Conservation (phyloP, 2,329 filamentous ascomycete genomes). For the Monosporascus sp. region DNA sequence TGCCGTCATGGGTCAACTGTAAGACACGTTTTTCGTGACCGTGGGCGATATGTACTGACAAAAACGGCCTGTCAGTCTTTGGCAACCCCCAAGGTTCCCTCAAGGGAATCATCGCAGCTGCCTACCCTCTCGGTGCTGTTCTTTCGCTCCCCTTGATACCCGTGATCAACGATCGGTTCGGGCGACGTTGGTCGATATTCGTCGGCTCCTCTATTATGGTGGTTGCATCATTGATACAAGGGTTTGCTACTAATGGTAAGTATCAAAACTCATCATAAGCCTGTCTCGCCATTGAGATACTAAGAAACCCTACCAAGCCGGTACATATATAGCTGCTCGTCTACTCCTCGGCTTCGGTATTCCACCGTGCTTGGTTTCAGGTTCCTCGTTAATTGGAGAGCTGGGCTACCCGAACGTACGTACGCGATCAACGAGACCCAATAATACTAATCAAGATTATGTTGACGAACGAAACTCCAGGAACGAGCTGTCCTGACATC, state of each 20-base stretch:
- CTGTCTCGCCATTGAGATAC: background rate
- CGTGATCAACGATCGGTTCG: constrained; percentile 48
- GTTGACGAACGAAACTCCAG: too few species aligned
- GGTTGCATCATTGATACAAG: constrained; percentile 50
- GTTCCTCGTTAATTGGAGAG: constrained; percentile 55
- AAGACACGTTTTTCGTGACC: constrained; percentile 9
- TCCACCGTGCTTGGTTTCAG: constrained; percentile 54
- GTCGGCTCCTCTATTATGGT: constrained; percentile 50
- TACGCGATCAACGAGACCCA: too few species aligned
- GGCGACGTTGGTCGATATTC: constrained; percentile 52
- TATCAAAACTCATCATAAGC: background rate
- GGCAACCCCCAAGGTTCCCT: constrained; percentile 37
- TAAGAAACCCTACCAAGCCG: constrained; percentile 14
- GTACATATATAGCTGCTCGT: constrained; percentile 56
- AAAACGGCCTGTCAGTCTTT: constrained; percentile 33
- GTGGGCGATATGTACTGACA: constrained; percentile 3
- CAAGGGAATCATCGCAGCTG: constrained; percentile 52
- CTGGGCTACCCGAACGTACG: constrained; percentile 55
- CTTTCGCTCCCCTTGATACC: constrained; percentile 54
- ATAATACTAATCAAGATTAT: too few species aligned
- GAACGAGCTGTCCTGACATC: constrained; percentile 55
- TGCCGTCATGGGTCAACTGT: constrained; percentile 32
- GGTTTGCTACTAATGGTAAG: constrained; percentile 42
- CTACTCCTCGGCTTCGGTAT: constrained; percentile 58
- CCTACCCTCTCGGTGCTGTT: constrained; percentile 56